These are phyloP conservation scores for Pseudonitzschia pungens DNA, from an alignment of 108 stramenopile genomes.

Conservation along the genomic window DNA sequence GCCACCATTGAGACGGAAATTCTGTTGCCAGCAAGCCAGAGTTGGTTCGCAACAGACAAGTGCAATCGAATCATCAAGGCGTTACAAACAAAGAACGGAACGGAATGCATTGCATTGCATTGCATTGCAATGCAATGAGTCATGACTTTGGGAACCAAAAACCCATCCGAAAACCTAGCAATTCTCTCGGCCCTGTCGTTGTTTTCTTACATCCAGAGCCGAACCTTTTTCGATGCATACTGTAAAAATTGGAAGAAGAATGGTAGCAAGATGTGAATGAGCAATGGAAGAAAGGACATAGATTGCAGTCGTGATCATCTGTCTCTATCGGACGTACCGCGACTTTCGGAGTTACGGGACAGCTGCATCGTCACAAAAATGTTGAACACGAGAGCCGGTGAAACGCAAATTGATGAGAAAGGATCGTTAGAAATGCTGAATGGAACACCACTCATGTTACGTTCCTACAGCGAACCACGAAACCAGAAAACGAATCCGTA, in stretches of 20 bases:
- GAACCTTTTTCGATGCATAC: conserved; percentile 6
- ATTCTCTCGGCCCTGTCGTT: too few relatives aligned
- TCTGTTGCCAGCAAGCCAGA: background rate
- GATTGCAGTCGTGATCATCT: background rate
- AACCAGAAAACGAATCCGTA: background rate
- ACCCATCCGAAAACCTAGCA: too few relatives aligned
- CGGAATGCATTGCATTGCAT: background rate
- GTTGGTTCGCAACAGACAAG: background rate
- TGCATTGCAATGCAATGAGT: background rate
- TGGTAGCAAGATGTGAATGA: background rate
- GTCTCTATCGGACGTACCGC: background rate
- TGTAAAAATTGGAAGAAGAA: background rate
- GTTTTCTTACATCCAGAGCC: conserved; percentile 8
- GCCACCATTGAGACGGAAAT: background rate
- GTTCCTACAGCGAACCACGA: too few relatives aligned
- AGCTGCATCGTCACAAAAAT: background rate
- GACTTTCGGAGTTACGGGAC: background rate
- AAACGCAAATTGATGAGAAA: background rate
- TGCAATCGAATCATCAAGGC: background rate
- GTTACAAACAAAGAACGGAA: background rate
- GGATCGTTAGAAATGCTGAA: background rate
- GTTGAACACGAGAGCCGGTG: background rate
- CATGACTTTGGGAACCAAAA: too few relatives aligned
- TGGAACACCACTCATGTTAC: too few relatives aligned
- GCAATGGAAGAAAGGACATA: background rate